These are phyloP conservation scores for Neophaeococcomyces aloes DNA, from an alignment of 2,329 filamentous ascomycete genomes.

Conservation along the genomic window DNA sequence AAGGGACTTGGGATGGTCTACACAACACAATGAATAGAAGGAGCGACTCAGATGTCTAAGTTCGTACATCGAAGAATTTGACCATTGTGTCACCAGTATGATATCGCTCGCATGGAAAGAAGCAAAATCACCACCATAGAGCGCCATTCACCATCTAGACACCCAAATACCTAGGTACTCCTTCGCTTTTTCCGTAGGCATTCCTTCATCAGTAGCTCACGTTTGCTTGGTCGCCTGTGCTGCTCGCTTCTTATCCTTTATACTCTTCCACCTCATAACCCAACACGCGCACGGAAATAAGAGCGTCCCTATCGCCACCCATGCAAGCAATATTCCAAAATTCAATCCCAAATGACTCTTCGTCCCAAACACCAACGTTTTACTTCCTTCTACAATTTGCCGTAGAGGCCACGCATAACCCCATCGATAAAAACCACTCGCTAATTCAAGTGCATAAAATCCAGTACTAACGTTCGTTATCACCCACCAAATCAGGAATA, in stretches of 20 bases:
- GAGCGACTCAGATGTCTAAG: too few relatives aligned
- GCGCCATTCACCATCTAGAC: too few relatives aligned
- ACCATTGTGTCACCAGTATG: too few relatives aligned
- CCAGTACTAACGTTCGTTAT: constrained; percentile 53
- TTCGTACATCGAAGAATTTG: too few relatives aligned
- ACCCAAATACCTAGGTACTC: too few relatives aligned
- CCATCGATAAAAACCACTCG: constrained; percentile 50
- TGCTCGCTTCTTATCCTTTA: constrained; percentile 12
- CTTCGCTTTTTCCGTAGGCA: too few relatives aligned
- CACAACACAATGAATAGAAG: too few relatives aligned
- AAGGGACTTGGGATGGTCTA: too few relatives aligned
- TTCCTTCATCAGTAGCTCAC: neutral
- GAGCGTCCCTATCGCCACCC: constrained; percentile 42
- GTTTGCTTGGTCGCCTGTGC: neutral
- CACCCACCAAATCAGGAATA: constrained; percentile 58
- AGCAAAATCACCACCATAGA: too few relatives aligned
- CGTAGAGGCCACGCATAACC: constrained; percentile 56
- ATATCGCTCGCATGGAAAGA: too few relatives aligned
- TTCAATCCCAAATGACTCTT: constrained; percentile 50
- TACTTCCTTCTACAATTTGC: constrained; percentile 49
- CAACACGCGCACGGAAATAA: constrained; percentile 43
- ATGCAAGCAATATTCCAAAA: constrained; percentile 51
- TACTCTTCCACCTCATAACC: constrained; percentile 33
- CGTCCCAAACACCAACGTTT: constrained; percentile 52
- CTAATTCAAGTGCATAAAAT: constrained; percentile 51